Base-by-base conservation (phyloP, 2,329 filamentous ascomycete genomes). In the Aspergillus texensis region DNA sequence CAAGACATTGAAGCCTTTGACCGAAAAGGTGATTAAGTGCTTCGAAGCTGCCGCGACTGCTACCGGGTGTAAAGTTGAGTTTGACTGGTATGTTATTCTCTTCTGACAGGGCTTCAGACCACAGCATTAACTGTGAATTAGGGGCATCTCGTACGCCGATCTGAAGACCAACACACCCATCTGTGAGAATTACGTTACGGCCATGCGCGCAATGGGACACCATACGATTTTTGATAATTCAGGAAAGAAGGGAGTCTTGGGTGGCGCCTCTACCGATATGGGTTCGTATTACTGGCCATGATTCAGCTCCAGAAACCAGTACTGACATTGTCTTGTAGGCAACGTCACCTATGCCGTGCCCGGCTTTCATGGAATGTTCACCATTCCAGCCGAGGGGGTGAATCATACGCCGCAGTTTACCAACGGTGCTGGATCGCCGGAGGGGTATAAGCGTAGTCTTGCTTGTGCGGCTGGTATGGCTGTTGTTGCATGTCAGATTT, bases 401-500 rank as follows among this genome's bases (percentile, higher is more conserved):
- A 85, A 85, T 21, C 86, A 86, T 63, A 88, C 81, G 9, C 80
- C 82, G 0, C 80, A 82, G 0, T 89, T 86, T 67, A 82, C 84
- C 10, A 73, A 76, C 3, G 82, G 84, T 0, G 80, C 84, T 0
- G 84, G 84, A 4, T 86, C 82, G 0, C 76, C 74, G 28, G 77
- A 78, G 19, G 82, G 83, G 0, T 85, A 85, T 61, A 72, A 80
- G 32, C 77, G 80, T 52, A 78, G 82, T 0, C 62, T 74, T 6
- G 63, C 62, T 3, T 75, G 72, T 60, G 73, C 71, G 3, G 72
- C 71, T 11, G 73, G 73, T 1, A 75, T 75, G 71, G 72, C 73
- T 9, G 71, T 72, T 14, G 73, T 74, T 4, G 73, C 70, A 2
- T 75, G 73, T 54, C 71, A 74, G 32, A 57, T 74, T 2, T 30